A percentile compares a stretch with the other conserved stretches of the same genome.
Evolutionary conservation across 108 stramenopile species (phyloP).

Genomic region (Ochromonas danica): DNA sequence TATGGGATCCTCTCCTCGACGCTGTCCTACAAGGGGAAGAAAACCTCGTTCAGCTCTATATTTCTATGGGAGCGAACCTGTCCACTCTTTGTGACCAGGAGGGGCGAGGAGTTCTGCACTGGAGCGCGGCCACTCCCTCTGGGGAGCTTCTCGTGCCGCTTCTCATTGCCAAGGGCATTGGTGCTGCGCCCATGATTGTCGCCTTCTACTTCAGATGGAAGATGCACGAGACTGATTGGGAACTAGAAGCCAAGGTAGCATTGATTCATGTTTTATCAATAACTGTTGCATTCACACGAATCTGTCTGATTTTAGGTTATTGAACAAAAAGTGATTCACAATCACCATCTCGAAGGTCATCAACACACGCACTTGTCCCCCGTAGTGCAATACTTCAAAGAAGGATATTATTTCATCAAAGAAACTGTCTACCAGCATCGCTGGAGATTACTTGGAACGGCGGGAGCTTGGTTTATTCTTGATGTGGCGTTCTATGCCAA

Average conservation of each 20-base stretch:
- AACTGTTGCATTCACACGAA: constrained; percentile 15
- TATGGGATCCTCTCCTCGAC: not conserved
- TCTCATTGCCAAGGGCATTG: constrained; percentile 27
- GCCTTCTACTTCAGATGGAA: constrained; percentile 35
- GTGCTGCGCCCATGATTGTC: constrained; percentile 21
- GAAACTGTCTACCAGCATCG: constrained; percentile 14
- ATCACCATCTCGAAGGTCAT: constrained; percentile 15
- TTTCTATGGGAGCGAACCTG: not conserved
- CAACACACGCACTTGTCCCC: constrained; percentile 13
- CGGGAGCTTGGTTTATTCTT: constrained; percentile 62
- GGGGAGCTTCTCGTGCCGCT: constrained; percentile 1
- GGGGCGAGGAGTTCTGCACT: not conserved
- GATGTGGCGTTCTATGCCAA: constrained; percentile 62
- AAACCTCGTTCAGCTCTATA: not conserved
- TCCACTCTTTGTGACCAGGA: not conserved
- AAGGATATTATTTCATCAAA: constrained; percentile 17
- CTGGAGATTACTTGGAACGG: constrained; percentile 52
- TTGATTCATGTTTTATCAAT: constrained; percentile 17
- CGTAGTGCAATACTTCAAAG: constrained; percentile 15
- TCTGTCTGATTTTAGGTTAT: constrained; percentile 17
- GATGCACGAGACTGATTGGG: constrained; percentile 19
- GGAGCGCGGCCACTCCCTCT: constrained; percentile 5
- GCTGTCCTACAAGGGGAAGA: constrained; percentile 4
- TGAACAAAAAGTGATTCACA: constrained; percentile 17
- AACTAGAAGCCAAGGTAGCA: constrained; percentile 12